Base-by-base conservation (phyloP, 2,329 filamentous ascomycete species). In the Talaromyces sp. region DNA sequence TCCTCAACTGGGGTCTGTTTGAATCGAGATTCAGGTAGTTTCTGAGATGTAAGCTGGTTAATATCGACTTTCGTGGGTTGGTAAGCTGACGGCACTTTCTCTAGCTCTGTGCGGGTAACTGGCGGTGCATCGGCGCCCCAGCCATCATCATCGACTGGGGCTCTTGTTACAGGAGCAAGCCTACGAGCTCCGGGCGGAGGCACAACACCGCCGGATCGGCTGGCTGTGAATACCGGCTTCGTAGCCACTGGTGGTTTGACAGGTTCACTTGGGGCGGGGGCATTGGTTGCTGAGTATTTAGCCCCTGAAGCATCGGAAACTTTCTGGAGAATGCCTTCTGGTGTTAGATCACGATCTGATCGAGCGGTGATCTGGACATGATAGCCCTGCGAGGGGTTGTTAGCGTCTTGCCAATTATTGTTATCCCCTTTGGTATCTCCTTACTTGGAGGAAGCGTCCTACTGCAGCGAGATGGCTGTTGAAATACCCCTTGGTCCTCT, bases 401-500 rank as follows among this genome's bases (percentile, higher is more conserved):
- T 40, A 56, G 54, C 41, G 31, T n/a, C 11, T 52, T 21, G 25
- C 10, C 66, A 70, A 70, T 36, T 5, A 51, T 9, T 11, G 21
- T 21, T 17, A 17, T 36, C 8, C 36, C 11, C 22, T 31, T 37
- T 22, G 35, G 10, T 48, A 19, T 48, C 45, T 28, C 43, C 57
- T 35, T 57, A 87, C 86, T 77, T 97, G 92, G 41, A 99, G 84
- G 65, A 97, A 82, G 76, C 96, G 97, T 62, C 91, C 87, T 37
- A 97, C 91, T 50, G 91, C 88, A 61, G 89, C 87, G 50, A 94
- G 80, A 76, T 99, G 93, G 77, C 91, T 97, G 64, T 91, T 96
- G 73, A 99, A 99, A 77, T 97, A 97, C 64, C 94, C 94, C 77
- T 97, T 99, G 61, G 93, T 97, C 68, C 93, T 83, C 77, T 99